A percentile compares a stretch with the other conserved stretches of the same genome.
Conservation (phyloP, 2,329 filamentous ascomycete species). For the Sclerotinia trifoliorum region DNA sequence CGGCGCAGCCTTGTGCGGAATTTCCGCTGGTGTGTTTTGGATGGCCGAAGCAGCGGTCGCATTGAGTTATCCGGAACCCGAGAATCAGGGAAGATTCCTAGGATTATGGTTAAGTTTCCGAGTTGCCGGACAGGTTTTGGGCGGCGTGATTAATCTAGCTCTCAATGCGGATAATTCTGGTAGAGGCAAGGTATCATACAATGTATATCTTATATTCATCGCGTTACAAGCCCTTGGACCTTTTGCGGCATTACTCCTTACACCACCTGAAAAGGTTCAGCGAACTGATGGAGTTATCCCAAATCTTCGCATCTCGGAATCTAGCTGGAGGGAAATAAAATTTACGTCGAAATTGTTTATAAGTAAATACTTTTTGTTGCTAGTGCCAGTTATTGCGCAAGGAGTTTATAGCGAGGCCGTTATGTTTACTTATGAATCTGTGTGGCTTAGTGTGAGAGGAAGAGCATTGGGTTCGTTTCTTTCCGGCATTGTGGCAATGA, state of each 20-base stretch:
- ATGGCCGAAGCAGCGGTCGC: constrained; percentile 73
- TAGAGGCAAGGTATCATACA: constrained; percentile 66
- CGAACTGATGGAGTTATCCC: constrained; percentile 64
- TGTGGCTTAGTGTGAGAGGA: constrained; percentile 70
- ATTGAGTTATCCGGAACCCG: constrained; percentile 68
- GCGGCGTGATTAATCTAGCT: constrained; percentile 69
- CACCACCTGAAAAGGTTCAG: constrained; percentile 59
- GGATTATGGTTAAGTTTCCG: constrained; percentile 65
- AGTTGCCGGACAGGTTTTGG: constrained; percentile 65
- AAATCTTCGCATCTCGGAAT: constrained; percentile 55
- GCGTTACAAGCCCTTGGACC: constrained; percentile 65
- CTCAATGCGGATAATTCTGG: constrained; percentile 57
- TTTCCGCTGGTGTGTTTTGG: constrained; percentile 68
- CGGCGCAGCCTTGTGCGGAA: constrained; percentile 41
- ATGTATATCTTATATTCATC: constrained; percentile 69
- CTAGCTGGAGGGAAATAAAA: constrained; percentile 59
- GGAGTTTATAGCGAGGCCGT: constrained; percentile 70
- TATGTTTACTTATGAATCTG: constrained; percentile 65
- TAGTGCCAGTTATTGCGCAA: constrained; percentile 67
- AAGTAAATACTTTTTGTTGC: constrained; percentile 59
- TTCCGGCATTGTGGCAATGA: constrained; percentile 65
- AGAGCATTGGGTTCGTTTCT: constrained; percentile 70
- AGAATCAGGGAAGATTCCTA: constrained; percentile 62
- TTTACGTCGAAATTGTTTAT: constrained; percentile 59
- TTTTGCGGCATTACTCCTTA: constrained; percentile 63